These are phyloP conservation scores for Plectranthus barbatus DNA, from an alignment of 257 asterid genomes.

Conservation along the genomic window DNA sequence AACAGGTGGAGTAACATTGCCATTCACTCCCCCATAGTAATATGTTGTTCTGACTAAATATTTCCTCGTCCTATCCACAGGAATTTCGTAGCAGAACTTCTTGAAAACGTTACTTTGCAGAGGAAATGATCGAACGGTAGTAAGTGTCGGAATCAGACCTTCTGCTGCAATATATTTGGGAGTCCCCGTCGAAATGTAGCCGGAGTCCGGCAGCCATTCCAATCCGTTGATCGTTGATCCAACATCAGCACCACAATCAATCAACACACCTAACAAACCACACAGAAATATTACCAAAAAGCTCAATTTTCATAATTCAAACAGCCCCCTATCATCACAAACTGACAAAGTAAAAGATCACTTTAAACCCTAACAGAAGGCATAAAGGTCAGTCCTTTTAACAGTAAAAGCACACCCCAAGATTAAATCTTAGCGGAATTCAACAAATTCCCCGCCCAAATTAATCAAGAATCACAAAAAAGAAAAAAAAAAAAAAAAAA, in stretches of 20 bases:
- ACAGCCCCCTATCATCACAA: background rate
- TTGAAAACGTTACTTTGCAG: slow-evolving; percentile 37
- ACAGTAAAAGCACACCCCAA: slow-evolving; percentile 7
- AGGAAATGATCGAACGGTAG: slow-evolving; percentile 77
- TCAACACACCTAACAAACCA: slow-evolving; percentile 38
- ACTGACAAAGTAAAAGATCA: background rate
- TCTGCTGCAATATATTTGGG: slow-evolving; percentile 29
- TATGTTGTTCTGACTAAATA: slow-evolving; percentile 66
- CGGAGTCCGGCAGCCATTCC: slow-evolving; percentile 57
- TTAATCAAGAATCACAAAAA: background rate
- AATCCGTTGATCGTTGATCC: slow-evolving; percentile 33
- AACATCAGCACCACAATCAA: slow-evolving; percentile 64
- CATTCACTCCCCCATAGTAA: slow-evolving; percentile 80
- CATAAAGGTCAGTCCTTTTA: slow-evolving; percentile 1
- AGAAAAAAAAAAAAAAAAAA: background rate
- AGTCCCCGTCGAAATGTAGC: slow-evolving; percentile 44
- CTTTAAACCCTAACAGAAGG: background rate
- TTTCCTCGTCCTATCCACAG: slow-evolving; percentile 49
- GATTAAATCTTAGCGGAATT: slow-evolving; percentile 6
- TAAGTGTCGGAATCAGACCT: slow-evolving; percentile 27
- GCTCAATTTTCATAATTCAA: background rate
- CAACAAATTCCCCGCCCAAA: background rate
- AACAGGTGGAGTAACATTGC: slow-evolving; percentile 56
- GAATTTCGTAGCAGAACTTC: slow-evolving; percentile 81
- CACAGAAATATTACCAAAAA: background rate